phyloP scores from a whole-genome alignment of 495 filamentous ascomycete species.

The Parmelia sp. region DNA sequence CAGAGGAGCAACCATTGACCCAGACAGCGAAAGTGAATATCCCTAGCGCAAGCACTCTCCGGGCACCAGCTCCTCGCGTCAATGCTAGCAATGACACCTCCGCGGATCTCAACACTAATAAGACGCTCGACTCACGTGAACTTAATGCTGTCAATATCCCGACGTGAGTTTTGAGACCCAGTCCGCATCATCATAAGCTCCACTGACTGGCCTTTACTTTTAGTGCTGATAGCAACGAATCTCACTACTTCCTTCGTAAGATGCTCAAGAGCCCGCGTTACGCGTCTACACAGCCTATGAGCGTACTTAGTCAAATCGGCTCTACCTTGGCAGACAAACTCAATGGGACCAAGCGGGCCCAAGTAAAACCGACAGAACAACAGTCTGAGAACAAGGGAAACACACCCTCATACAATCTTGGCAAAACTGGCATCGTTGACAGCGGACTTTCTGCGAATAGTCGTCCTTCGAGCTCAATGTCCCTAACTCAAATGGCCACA shows the following conservation, averaged over 20 bases:
- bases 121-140: conserved; percentile 4
- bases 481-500: conserved; percentile 21
- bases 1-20: background rate
- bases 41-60: background rate
- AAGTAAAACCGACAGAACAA: background rate
- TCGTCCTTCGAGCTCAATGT: background rate
- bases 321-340: conserved; percentile 1
- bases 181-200: background rate
- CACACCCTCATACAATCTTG: background rate
- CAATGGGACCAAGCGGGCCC: background rate
- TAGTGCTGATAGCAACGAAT: background rate
- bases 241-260: conserved; percentile 23
- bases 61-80: background rate
- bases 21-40: conserved; percentile 10
- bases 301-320: conserved; percentile 5
- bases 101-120: background rate
- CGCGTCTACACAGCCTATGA: conserved; percentile 4
- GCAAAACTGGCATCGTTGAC: background rate
- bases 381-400: conserved; percentile 16
- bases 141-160: conserved; percentile 12
- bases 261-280: conserved; percentile 24
- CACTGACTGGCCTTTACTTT: conserved; percentile 12
- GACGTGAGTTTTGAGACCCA: conserved; percentile 1
- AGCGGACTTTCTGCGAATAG: background rate
- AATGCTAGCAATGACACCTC: background rate